Conservation (phyloP, 345 rosid genomes). For the Nasturtium officinale region DNA sequence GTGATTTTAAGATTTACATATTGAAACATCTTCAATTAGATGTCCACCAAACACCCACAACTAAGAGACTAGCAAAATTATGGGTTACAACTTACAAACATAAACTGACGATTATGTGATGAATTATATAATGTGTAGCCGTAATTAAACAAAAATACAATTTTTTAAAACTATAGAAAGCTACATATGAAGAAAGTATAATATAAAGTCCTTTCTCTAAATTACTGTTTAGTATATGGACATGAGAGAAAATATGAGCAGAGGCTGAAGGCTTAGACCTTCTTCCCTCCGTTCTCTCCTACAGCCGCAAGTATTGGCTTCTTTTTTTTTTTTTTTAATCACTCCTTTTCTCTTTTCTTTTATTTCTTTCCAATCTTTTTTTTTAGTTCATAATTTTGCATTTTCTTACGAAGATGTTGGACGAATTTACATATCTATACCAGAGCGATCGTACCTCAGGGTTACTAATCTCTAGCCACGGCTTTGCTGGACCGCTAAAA, state of each 20-base stretch:
- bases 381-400: slow-evolving; percentile 69
- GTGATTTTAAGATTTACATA: background rate
- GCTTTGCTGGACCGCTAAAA: slow-evolving; percentile 93
- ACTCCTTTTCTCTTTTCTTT: background rate
- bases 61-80: background rate
- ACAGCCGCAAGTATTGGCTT: slow-evolving; percentile 26
- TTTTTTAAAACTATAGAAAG: background rate
- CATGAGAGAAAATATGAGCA: slow-evolving; percentile 49
- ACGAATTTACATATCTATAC: slow-evolving; percentile 68
- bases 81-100: slow-evolving; percentile 24
- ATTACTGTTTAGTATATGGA: slow-evolving; percentile 45
- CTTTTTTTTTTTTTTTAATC: background rate
- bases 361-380: slow-evolving; percentile 32
- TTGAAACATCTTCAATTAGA: background rate
- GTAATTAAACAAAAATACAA: slow-evolving; percentile 28
- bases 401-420: slow-evolving; percentile 68
- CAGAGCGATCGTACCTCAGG: slow-evolving; percentile 66
- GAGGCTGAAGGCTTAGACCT: slow-evolving; percentile 92
- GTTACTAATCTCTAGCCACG: slow-evolving; percentile 87
- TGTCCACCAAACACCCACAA: background rate
- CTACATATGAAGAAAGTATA: slow-evolving; percentile 28
- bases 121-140: slow-evolving; percentile 14
- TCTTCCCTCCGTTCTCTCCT: slow-evolving; percentile 64
- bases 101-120: slow-evolving; percentile 5
- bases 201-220: slow-evolving; percentile 16